Evolutionary conservation across 73 alveolate species (phyloP).

Genomic region (Paramecium primaurelia): DNA sequence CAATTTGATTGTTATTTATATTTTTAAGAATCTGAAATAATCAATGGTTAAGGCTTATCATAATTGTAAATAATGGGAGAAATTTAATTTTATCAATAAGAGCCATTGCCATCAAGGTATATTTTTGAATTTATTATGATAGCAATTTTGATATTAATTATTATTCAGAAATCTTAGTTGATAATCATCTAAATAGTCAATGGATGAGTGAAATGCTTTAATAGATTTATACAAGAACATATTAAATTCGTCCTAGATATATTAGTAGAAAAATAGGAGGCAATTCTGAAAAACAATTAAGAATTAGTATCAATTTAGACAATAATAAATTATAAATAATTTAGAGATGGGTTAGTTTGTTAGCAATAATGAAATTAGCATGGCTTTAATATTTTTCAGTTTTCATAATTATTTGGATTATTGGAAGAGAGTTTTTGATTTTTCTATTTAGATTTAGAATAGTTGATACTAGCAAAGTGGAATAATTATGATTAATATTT

Average conservation of each 20-base stretch:
- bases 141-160: background rate
- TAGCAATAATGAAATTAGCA: slow-evolving; percentile 11
- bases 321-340: background rate
- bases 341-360: background rate
- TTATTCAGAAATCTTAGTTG: background rate
- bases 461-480: background rate
- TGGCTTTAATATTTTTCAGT: slow-evolving; percentile 7
- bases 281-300: background rate
- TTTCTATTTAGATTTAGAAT: background rate
- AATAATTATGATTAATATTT: background rate
- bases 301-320: background rate
- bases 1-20: background rate
- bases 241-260: background rate
- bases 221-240: background rate
- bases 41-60: background rate
- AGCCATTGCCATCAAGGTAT: slow-evolving; percentile 9
- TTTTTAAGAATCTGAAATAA: background rate
- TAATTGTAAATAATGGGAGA: background rate
- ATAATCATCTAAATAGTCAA: background rate
- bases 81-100: background rate
- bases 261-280: background rate
- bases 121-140: background rate
- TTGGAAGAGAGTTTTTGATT: slow-evolving; percentile 4
- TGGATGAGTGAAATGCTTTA: background rate
- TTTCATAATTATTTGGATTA: background rate